These are phyloP conservation scores for Saccharomyces jurei DNA, from an alignment of 805 yeast species.

Conservation along the genomic window DNA sequence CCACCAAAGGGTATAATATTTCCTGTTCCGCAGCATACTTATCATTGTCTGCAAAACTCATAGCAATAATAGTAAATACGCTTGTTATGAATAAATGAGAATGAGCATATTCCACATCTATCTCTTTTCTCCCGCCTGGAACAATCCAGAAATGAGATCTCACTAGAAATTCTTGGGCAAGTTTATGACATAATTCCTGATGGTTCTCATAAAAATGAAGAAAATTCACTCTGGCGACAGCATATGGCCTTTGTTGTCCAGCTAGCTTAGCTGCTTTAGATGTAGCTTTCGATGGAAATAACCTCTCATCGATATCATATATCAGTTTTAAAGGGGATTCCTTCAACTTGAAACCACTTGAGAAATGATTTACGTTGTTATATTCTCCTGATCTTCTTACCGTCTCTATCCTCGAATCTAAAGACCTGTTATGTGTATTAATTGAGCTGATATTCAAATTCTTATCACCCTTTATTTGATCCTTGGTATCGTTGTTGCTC, in stretches of 20 bases:
- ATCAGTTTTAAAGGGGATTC: constrained; percentile 35
- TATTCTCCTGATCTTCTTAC: background rate
- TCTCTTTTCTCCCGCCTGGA: constrained; percentile 50
- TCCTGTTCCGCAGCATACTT: constrained; percentile 42
- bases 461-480: background rate
- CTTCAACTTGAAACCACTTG: constrained; percentile 15
- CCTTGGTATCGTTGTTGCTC: background rate
- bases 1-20: constrained; percentile 40
- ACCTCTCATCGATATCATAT: constrained; percentile 32
- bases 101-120: constrained; percentile 38
- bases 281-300: constrained; percentile 30
- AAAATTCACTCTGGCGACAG: constrained; percentile 38
- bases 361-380: background rate
- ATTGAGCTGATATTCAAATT: background rate
- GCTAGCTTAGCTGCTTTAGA: constrained; percentile 24
- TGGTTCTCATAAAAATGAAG: constrained; percentile 39
- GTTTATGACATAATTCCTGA: constrained; percentile 35
- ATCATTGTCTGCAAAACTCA: constrained; percentile 48
- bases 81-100: constrained; percentile 49
- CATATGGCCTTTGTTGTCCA: constrained; percentile 30
- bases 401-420: background rate
- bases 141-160: constrained; percentile 55
- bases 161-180: constrained; percentile 41
- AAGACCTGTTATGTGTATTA: background rate
- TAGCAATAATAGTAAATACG: constrained; percentile 45